These are phyloP conservation scores for Chaetothyriales sp. DNA, from an alignment of 2,329 filamentous ascomycete genomes.

Conservation along the genomic window DNA sequence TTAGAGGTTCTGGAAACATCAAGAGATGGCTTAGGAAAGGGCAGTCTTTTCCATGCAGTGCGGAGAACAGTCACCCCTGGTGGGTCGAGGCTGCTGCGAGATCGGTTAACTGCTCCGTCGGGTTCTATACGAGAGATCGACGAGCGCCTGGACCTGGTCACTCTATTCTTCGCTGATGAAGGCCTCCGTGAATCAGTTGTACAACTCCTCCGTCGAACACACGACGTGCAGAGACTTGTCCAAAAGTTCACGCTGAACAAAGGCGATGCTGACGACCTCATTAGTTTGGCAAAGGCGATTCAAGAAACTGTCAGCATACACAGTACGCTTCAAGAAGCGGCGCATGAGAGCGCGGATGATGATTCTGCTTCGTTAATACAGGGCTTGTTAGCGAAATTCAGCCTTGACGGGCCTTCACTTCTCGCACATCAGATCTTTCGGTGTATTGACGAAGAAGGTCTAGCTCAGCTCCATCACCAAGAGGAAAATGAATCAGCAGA, in stretches of 20 bases:
- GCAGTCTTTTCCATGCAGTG: constrained; percentile 80
- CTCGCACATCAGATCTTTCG: constrained; percentile 57
- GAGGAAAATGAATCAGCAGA: constrained; percentile 57
- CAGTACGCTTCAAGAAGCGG: background rate
- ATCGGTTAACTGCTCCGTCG: constrained; percentile 76
- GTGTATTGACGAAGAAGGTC: constrained; percentile 82
- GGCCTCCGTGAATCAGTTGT: constrained; percentile 56
- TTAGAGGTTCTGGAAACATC: constrained; percentile 81
- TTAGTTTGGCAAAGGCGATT: constrained; percentile 75
- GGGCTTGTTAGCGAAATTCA: constrained; percentile 41
- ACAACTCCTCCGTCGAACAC: constrained; percentile 54
- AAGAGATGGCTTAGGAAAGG: constrained; percentile 60
- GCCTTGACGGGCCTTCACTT: constrained; percentile 49
- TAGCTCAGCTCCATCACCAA: constrained; percentile 63
- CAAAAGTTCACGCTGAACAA: constrained; percentile 88
- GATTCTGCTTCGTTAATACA: constrained; percentile 20
- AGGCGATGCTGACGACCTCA: constrained; percentile 80
- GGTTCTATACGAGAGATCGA: constrained; percentile 71
- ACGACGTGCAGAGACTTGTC: constrained; percentile 76
- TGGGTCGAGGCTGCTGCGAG: constrained; percentile 66
- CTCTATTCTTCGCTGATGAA: constrained; percentile 52
- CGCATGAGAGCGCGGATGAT: constrained; percentile 20
- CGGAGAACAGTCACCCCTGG: constrained; percentile 82
- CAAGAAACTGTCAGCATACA: constrained; percentile 46
- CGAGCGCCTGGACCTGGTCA: constrained; percentile 64